Evolutionary conservation across 768 basidiomycete species (phyloP), one percentile per base, ranked within the genome.

Genomic region (Pulveroboletus sp.): DNA sequence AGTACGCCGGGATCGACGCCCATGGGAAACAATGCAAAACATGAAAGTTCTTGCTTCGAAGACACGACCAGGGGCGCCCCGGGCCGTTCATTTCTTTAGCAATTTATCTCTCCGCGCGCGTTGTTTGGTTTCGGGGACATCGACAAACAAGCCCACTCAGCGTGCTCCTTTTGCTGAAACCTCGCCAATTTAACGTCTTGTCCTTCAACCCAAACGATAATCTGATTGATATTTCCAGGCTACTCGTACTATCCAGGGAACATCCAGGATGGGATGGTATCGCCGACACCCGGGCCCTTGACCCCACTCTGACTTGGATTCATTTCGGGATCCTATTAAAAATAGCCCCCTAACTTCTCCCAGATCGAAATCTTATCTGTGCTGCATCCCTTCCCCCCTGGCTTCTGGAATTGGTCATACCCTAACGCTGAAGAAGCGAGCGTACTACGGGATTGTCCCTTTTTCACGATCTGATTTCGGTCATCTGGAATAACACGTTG

Each of bases 291-390:
- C 39, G 53, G 50, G 27, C 63, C 62, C 62, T 62, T 57, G 43
- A 14, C 57, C 63, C 63, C 49, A 35, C 35, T 22, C 30, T 20
- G 9, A 19, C 20, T 14, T 38, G 17, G 34, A 45, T 10, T n/a
- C 14, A 35, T 26, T 27, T 49, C 46, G 10, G 32, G 45, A 24
- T 43, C 41, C 27, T 32, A 42, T 13, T 24, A 34, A 44, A 48
- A 50, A 51, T 45, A 42, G 27, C 43, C 43, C 45, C 52, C 44
- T 30, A 26, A 32, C 38, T 27, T 10, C 24, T 42, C 16, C 26
- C 38, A 63, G 62, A 63, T 63, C 55, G 51, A 34, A 57, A 57
- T 55, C 63, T 63, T 55, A 57, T 65, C 63, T 41, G 19, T 20
- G n/a, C 24, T 27, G 29, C 48, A 40, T 35, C 36, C 30, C 34